Evolutionary conservation across 2,329 filamentous ascomycete species (phyloP), one percentile per base, ranked within the genome.

Genomic region (Alternaria gaisen): DNA sequence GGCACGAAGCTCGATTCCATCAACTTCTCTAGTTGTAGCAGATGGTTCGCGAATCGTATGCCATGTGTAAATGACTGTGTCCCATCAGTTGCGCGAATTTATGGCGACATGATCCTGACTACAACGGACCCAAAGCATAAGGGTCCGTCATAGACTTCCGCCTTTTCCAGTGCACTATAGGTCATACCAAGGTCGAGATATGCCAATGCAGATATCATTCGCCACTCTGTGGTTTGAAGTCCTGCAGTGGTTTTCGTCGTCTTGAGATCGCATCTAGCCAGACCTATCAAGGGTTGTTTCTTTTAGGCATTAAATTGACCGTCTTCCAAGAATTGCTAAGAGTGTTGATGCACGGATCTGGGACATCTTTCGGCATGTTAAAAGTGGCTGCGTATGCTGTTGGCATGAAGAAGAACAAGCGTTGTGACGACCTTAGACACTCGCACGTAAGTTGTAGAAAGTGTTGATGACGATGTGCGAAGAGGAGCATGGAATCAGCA

Each of bases 361-460:
- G 16, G 11, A 14, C 0, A 4, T 1, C 12, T 8, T 7, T 42
- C 11, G 1, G 3, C 4, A 2, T 24, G 1, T 24, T 14, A 2
- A 7, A 16, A 24, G 40, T 1, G 40, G 20, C 2, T 16, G 12
- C 6, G 20, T 2, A 11, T 16, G 20, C 40, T 16, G 20, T 24
- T 16, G 12, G 1, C 14, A 36, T 14, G 14, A 7, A 16, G 0
- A 34, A 1, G 1, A 34, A 7, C 5, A 34, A 34, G 32, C 28
- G 1, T 34, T 0, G 5, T 1, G 32, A 34, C 5, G 32, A 16
- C 0, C 32, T 6, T 1, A 2, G 32, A 16, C 32, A 16, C 0
- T 3, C 14, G 32, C 14, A 20, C 3, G 14, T 20, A 26, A 20
- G 32, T 18, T 38, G 16, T 20, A 11, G 20, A 36, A 5, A 9